phyloP scores from a whole-genome alignment of 495 filamentous ascomycete species.

The Aspergillus affinis region DNA sequence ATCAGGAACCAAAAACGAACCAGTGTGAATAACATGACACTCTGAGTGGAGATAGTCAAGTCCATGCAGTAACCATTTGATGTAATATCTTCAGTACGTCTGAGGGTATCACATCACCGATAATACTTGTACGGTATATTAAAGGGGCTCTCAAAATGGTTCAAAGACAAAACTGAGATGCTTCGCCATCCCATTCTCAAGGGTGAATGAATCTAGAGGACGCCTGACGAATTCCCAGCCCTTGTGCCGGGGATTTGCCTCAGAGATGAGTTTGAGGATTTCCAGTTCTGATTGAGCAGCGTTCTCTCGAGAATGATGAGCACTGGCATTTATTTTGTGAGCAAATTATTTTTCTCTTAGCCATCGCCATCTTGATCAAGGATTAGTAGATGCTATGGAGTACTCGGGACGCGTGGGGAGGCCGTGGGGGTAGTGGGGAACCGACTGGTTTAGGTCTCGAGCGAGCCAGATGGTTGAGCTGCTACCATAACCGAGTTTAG shows the following conservation, averaged over 20 bases:
- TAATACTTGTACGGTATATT: conserved; percentile 15
- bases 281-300: conserved; percentile 23
- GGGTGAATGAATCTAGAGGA: conserved; percentile 32
- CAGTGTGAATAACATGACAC: conserved; percentile 87
- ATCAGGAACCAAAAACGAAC: conserved; percentile 46
- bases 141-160: conserved; percentile 30
- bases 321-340: conserved; percentile 32
- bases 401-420: background rate
- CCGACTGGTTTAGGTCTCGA: conserved; percentile 30
- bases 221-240: conserved; percentile 24
- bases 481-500: conserved; percentile 41
- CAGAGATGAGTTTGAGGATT: conserved; percentile 18
- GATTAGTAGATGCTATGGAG: background rate
- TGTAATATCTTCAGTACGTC: conserved; percentile 79
- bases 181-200: conserved; percentile 21
- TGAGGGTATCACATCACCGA: conserved; percentile 50
- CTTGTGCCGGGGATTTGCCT: conserved; percentile 45
- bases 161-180: conserved; percentile 40
- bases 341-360: conserved; percentile 31
- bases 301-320: conserved; percentile 13
- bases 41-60: conserved; percentile 85
- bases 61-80: conserved; percentile 80
- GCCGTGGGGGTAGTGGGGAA: conserved; percentile 1
- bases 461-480: conserved; percentile 42
- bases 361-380: conserved; percentile 28